Evolutionary conservation across 306 rosid species (phyloP), one percentile per base, ranked within the genome.

Genomic region (Medicago arabica): DNA sequence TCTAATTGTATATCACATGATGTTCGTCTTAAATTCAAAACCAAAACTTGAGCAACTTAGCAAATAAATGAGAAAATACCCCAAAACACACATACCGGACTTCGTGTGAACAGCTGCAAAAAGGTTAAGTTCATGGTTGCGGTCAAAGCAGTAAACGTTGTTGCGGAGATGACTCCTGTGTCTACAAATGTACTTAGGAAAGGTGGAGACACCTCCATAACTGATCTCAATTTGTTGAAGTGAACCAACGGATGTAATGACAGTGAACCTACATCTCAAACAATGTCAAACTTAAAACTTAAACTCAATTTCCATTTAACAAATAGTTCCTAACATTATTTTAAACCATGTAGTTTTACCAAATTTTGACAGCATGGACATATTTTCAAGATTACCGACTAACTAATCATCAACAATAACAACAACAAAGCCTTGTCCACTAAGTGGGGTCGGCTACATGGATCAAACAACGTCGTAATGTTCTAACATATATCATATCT

Each of bases 171-270:
- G 80, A 62, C 84, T 79, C 80, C 67, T 75, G 43, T 36, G 74
- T 17, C 73, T 81, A 53, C 82, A 77, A 74, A 85, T 87, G 83
- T 80, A 80, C 59, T 85, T 83, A 36, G 90, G 76, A 80, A 83
- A 61, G 38, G 88, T 47, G 68, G 96, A 77, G 73, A 78, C 72
- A 80, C 77, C 86, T 75, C 88, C 94, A 76, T 76, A 81, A 82
- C 85, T 84, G 67, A 92, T 85, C 85, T 90, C 97, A 75, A 95
- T 78, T 65, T 81, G 91, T 72, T 88, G 91, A 82, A 92, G 82
- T 38, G 83, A 95, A 75, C 99, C 97, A 72, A 92, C 97, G 31
- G 88, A 86, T 4, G 96, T 86, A 75, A 95, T 75, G 75, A 90
- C 38, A 49, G 83, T 75, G 82, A 95, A 95, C 89, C 85, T 89